These are phyloP conservation scores for Fusarium phyllophilum DNA, from an alignment of 2,329 filamentous ascomycete genomes.

Conservation along the genomic window DNA sequence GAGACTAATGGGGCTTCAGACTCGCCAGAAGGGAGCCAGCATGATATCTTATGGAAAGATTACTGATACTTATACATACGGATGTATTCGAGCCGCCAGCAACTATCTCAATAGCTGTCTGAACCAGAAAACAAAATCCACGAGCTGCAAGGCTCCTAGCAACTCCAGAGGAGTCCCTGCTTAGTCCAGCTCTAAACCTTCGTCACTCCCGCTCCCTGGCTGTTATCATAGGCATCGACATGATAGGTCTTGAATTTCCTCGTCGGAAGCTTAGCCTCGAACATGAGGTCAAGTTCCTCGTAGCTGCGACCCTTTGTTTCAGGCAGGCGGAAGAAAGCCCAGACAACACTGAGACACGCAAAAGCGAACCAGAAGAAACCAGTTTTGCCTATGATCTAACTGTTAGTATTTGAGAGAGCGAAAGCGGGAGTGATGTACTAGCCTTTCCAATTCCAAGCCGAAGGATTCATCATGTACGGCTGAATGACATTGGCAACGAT, in stretches of 20 bases:
- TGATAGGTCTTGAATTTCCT: not conserved
- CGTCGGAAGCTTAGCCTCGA: not conserved
- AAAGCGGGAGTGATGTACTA: not conserved
- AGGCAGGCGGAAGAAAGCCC: not conserved
- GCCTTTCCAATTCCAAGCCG: not conserved
- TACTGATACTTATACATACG: too few species aligned
- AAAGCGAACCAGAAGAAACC: not conserved
- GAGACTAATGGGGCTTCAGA: fast-evolving
- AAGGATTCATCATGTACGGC: not conserved
- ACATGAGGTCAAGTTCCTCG: not conserved
- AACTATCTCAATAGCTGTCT: not conserved
- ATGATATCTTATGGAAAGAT: not conserved
- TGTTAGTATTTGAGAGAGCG: not conserved
- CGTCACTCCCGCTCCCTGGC: not conserved
- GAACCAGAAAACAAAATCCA: not conserved
- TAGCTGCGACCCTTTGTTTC: not conserved
- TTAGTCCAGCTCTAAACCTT: not conserved
- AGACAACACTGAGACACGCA: not conserved
- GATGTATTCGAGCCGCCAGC: not conserved
- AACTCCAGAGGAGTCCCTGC: fast-evolving
- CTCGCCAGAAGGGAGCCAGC: fast-evolving
- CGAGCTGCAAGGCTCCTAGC: not conserved
- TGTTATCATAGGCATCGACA: not conserved
- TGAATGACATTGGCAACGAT: not conserved
- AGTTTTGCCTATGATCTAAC: fast-evolving